Percentiles rank a stretch among this genome's conserved stretches.
Conservation (phyloP, 1,139 yeast genomes). For the Nakaseomyces uthaithaninus region DNA sequence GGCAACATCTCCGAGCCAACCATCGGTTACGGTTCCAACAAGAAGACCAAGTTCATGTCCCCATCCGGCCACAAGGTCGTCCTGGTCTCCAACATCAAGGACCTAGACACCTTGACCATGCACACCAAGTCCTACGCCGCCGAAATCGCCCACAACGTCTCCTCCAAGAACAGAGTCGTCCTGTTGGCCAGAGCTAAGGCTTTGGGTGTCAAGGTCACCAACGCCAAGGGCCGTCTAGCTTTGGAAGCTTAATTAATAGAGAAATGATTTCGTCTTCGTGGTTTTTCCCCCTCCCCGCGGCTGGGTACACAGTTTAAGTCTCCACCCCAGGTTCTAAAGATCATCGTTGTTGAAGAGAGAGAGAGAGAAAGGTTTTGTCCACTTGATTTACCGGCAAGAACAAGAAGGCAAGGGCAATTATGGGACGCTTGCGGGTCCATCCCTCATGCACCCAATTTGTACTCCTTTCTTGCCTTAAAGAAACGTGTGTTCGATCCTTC, state of each 20-base stretch:
- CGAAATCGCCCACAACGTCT: conserved; percentile 97
- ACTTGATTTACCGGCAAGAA: no score
- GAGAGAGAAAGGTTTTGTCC: no score
- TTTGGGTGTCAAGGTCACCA: conserved; percentile 97
- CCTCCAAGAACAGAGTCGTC: conserved; percentile 96
- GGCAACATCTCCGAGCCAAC: conserved; percentile 98
- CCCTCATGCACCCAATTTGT: no score
- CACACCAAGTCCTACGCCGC: conserved; percentile 99
- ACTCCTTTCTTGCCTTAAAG: no score
- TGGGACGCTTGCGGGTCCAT: no score
- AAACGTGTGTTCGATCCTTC: no score
- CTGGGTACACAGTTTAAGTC: no score
- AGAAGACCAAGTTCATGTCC: conserved; percentile 90
- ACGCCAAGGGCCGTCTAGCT: conserved; percentile 97
- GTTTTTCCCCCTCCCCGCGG: no score
- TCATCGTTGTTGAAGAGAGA: no score
- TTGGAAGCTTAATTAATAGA: conserved; percentile 92
- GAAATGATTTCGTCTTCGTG: no score
- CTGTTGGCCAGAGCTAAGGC: conserved; percentile 97
- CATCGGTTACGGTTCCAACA: conserved; percentile 99
- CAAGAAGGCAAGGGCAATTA: no score
- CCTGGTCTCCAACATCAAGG: conserved; percentile 86
- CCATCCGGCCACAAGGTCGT: conserved; percentile 98
- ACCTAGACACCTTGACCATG: conserved; percentile 90
- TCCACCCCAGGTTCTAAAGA: no score